A percentile compares a stretch with the other conserved stretches of the same genome.
phyloP scores from a whole-genome alignment of 805 yeast species.

The Wickerhamiella galacta region DNA sequence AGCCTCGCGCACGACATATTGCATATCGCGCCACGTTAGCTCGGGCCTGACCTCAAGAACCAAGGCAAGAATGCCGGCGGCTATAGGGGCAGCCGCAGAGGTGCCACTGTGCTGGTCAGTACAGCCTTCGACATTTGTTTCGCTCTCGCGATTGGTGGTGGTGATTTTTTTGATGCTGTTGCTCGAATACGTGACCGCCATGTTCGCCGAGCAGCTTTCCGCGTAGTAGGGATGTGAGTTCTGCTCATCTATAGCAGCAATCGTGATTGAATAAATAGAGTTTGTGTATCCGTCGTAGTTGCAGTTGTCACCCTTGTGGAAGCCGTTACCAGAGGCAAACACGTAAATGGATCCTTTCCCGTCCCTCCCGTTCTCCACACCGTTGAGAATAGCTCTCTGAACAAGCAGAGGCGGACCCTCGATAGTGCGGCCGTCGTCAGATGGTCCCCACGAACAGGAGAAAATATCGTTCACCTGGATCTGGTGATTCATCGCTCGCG shows the following conservation, averaged over 20 bases:
- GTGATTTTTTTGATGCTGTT: slow-evolving; percentile 82
- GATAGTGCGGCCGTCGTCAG: slow-evolving; percentile 77
- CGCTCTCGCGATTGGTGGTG: slow-evolving; percentile 38
- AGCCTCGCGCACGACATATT: slow-evolving; percentile 58
- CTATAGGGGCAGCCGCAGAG: slow-evolving; percentile 96
- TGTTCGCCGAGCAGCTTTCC: slow-evolving; percentile 85
- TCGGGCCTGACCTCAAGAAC: slow-evolving; percentile 71
- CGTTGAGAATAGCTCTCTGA: slow-evolving; percentile 67
- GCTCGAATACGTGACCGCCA: slow-evolving; percentile 85
- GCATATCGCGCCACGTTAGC: slow-evolving; percentile 91
- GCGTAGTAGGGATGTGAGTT: slow-evolving; percentile 82
- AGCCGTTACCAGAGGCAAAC: slow-evolving; percentile 95
- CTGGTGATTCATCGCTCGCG: slow-evolving; percentile 67
- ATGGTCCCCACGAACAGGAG: slow-evolving; percentile 98
- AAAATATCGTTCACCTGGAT: slow-evolving; percentile 79
- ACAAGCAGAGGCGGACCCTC: slow-evolving; percentile 72
- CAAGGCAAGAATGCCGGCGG: slow-evolving; percentile 86
- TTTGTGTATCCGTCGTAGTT: slow-evolving; percentile 96
- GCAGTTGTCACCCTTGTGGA: slow-evolving; percentile 66
- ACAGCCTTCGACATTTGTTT: slow-evolving; percentile 29
- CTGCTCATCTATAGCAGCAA: slow-evolving; percentile 78
- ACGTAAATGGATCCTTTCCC: slow-evolving; percentile 79
- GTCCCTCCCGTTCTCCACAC: slow-evolving; percentile 64
- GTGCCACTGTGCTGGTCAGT: slow-evolving; percentile 81
- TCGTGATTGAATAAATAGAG: slow-evolving; percentile 85